Base-by-base conservation (phyloP, 73 alveolate species). In the Breviolum minutum region DNA sequence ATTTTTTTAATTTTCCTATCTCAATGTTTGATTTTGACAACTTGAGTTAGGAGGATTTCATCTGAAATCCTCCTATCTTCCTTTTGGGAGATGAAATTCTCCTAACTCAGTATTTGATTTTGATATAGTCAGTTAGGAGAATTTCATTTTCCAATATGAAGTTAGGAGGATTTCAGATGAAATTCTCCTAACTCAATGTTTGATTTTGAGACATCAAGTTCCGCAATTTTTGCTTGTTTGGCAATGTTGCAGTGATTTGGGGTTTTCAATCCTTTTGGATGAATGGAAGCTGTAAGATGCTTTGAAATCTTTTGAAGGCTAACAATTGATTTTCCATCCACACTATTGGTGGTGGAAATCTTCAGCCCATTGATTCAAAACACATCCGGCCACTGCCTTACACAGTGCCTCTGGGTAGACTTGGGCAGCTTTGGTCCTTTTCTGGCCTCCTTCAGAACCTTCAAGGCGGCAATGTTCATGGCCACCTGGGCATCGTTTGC, bases 51-150 rank as follows among this genome's bases (percentile, higher is more conserved):
- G 82, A 9, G 17, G 82, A 13, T 71, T 71, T 71, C 82, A 71
- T 6, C 88, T 80, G 88, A 80, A 80, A 80, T 9, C 88, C 20
- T 40, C 88, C 88, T 29, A 80, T 80, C 88, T 80, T 80, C 29
- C 66, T n/a, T 8, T 76, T 12, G 85, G 62, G 19, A 7, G 20
- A 16, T 7, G 29, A 29, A 76, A 76, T 76, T 62, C 26, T 12
- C 85, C 61, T 76, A 76, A 76, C 85, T 76, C 85, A 76, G 29
- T 6, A 29, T 76, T 8, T 76, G 85, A 76, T 20, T 76, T 76
- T 76, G 85, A 29, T 9, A 76, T 7, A 62, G 63, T 76, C 63
- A 76, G 85, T n/a, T 76, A 60, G 7, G 85, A 24, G 29, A 62
- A 20, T 76, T 76, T 76, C n/a, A 19, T 19, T 8, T 12, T 12